Conservation (phyloP, 495 filamentous ascomycete species). For the Penicillium tannophilum region DNA sequence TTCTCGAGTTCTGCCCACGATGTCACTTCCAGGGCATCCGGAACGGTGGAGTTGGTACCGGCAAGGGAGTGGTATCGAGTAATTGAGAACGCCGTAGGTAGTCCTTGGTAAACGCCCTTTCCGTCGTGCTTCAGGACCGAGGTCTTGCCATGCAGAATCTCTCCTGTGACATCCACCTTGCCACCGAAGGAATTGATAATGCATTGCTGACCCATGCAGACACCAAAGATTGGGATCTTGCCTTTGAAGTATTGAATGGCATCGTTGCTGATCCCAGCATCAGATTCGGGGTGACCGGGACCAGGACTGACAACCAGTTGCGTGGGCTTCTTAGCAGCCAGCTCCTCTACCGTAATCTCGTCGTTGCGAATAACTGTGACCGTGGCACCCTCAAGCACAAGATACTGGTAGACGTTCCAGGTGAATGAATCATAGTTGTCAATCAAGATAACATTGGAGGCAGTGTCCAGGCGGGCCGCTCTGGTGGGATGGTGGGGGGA, state of each 20-base stretch:
- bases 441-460: constrained; percentile 90
- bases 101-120: constrained; percentile 80
- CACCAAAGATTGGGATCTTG: constrained; percentile 93
- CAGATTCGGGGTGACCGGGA: constrained; percentile 85
- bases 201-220: constrained; percentile 99
- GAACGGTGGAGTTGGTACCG: constrained; percentile 86
- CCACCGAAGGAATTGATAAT: constrained; percentile 92
- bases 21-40: constrained; percentile 82
- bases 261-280: constrained; percentile 89
- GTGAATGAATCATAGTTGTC: constrained; percentile 99
- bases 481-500: constrained; percentile 80
- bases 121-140: constrained; percentile 84
- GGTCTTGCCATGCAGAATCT: constrained; percentile 97
- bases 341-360: constrained; percentile 79
- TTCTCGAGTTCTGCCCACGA: constrained; percentile 74
- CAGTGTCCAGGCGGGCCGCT: constrained; percentile 66
- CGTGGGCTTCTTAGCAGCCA: constrained; percentile 80
- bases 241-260: constrained; percentile 92
- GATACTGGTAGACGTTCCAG: constrained; percentile 98
- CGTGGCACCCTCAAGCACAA: constrained; percentile 87
- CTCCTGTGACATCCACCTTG: constrained; percentile 87
- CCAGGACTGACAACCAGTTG: constrained; percentile 95
- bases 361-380: constrained; percentile 93
- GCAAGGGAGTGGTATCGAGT: constrained; percentile 97
- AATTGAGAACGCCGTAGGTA: constrained; percentile 77